These are phyloP conservation scores for Manihot esculenta DNA, from an alignment of 441 rosid species.

Conservation along the genomic window DNA sequence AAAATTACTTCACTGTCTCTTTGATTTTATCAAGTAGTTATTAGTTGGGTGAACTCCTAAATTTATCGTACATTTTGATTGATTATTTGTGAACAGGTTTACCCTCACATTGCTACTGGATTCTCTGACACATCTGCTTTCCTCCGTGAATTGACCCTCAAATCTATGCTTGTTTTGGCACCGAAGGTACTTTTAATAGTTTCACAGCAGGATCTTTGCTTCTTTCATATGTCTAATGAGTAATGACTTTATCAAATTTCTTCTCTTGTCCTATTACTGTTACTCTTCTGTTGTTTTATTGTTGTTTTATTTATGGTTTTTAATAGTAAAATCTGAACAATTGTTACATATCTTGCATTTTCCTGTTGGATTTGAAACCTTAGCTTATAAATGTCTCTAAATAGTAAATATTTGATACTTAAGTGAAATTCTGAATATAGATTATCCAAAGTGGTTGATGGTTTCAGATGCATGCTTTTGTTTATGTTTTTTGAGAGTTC, in stretches of 20 bases:
- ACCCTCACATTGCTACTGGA: slow-evolving; percentile 93
- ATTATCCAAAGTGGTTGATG: too few relatives aligned
- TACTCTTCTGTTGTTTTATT: neutral
- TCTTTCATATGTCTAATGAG: neutral
- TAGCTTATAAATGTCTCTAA: too few relatives aligned
- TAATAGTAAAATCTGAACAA: neutral
- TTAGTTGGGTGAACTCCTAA: neutral
- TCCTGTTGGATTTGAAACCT: neutral
- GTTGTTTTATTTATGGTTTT: neutral
- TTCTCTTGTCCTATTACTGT: neutral
- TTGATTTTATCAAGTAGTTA: slow-evolving; percentile 19
- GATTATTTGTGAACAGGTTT: slow-evolving; percentile 51
- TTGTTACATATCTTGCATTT: neutral
- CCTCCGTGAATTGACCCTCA: slow-evolving; percentile 97
- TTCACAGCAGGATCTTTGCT: slow-evolving; percentile 2
- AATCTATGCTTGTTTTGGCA: slow-evolving; percentile 96
- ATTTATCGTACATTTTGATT: slow-evolving; percentile 12
- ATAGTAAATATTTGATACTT: too few relatives aligned
- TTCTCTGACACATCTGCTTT: slow-evolving; percentile 91
- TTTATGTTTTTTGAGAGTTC: neutral
- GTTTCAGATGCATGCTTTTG: too few relatives aligned
- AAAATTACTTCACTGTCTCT: slow-evolving; percentile 11
- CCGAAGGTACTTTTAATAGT: slow-evolving; percentile 68
- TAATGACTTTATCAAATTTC: neutral
- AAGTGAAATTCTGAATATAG: too few relatives aligned